Evolutionary conservation across 768 basidiomycete species (phyloP).

Genomic region (Serendipita sp.): DNA sequence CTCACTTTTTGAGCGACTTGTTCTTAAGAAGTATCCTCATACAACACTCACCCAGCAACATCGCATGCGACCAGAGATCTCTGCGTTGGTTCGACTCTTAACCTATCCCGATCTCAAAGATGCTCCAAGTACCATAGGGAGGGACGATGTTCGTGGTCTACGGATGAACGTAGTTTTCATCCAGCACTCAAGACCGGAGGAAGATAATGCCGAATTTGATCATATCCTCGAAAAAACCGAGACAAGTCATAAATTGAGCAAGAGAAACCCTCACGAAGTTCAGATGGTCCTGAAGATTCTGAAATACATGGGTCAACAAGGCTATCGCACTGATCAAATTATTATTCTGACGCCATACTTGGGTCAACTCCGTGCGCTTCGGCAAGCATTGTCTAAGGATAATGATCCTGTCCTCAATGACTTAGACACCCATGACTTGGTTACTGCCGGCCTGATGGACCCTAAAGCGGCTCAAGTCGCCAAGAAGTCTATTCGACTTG

Average conservation of each 20-base stretch:
- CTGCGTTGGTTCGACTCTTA: conserved; percentile 38
- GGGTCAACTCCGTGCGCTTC: conserved; percentile 43
- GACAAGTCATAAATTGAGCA: conserved; percentile 44
- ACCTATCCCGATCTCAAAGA: conserved; percentile 53
- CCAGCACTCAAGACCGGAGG: conserved; percentile 40
- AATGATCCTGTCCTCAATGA: conserved; percentile 48
- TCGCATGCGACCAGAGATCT: conserved; percentile 63
- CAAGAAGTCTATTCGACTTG: conserved; percentile 37
- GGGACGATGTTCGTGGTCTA: conserved; percentile 39
- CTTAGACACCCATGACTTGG: conserved; percentile 41
- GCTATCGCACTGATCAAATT: conserved; percentile 42
- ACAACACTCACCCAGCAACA: conserved; percentile 40
- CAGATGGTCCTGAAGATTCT: conserved; percentile 51
- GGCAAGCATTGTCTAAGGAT: conserved; percentile 27
- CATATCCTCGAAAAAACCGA: conserved; percentile 34
- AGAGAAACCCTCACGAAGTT: conserved; percentile 27
- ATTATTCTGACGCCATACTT: conserved; percentile 57
- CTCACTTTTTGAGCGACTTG: conserved; percentile 54
- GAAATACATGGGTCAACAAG: conserved; percentile 49
- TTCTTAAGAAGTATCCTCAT: conserved; percentile 47
- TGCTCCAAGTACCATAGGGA: conserved; percentile 31
- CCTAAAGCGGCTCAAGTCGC: conserved; percentile 23
- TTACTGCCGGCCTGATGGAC: conserved; percentile 38
- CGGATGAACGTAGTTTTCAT: conserved; percentile 46
- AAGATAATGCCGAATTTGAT: conserved; percentile 24